These are phyloP conservation scores for Psidium friedrichsthalianum DNA, from an alignment of 345 rosid species.

Conservation along the genomic window DNA sequence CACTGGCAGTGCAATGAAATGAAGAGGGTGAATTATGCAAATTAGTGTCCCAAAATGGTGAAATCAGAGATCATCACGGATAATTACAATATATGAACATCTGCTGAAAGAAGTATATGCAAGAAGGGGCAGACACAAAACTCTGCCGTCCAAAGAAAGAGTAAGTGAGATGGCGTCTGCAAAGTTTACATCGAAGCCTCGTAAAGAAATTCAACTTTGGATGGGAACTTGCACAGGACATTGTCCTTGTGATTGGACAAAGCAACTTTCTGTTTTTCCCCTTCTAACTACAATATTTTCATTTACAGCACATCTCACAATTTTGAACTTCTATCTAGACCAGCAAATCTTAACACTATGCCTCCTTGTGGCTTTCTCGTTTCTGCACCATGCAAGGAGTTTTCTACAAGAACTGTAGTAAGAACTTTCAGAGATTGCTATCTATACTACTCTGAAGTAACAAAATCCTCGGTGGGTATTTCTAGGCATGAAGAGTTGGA, in stretches of 20 bases:
- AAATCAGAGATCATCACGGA: neutral
- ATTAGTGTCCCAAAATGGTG: neutral
- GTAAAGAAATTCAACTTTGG: neutral
- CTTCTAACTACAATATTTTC: neutral
- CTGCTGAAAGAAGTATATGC: neutral
- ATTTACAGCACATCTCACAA: neutral
- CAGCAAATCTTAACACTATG: neutral
- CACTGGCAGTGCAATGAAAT: neutral
- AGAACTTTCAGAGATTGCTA: neutral
- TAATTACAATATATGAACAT: neutral
- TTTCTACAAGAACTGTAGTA: neutral
- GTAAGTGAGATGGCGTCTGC: neutral
- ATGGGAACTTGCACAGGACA: neutral
- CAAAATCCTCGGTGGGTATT: neutral
- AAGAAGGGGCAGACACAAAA: neutral
- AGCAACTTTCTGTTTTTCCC: neutral
- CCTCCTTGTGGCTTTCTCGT: neutral
- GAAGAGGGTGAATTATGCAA: neutral
- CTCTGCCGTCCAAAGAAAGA: neutral
- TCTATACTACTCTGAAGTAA: neutral
- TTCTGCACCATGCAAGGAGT: neutral
- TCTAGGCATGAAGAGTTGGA: neutral
- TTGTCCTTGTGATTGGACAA: neutral
- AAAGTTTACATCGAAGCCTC: neutral
- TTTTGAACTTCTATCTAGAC: neutral